A percentile compares a stretch with the other conserved stretches of the same genome.
These are phyloP conservation scores for Sonneratia caseolaris DNA, from an alignment of 345 rosid genomes.

Conservation along the genomic window DNA sequence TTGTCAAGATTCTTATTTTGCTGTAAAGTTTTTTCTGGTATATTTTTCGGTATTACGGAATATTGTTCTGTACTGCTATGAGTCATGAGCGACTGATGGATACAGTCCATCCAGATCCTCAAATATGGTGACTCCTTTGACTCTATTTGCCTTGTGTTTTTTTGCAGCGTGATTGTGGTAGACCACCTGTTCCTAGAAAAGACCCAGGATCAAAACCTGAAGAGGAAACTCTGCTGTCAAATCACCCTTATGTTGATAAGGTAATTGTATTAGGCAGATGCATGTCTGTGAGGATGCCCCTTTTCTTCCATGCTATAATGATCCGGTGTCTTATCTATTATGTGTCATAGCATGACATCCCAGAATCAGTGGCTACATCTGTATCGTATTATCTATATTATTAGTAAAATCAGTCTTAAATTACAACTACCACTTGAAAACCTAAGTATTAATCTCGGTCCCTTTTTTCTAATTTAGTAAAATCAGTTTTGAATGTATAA, in stretches of 20 bases:
- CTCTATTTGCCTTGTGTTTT: slow-evolving; percentile 3
- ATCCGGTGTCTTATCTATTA: neutral
- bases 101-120: too few species aligned
- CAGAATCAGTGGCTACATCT: too few species aligned
- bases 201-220: slow-evolving; percentile 68
- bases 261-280: slow-evolving; percentile 20
- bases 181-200: slow-evolving; percentile 83
- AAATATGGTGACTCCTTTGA: neutral
- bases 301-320: neutral
- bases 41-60: neutral
- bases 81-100: neutral
- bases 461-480: too few species aligned
- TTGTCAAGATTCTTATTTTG: neutral
- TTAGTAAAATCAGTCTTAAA: too few species aligned
- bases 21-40: neutral
- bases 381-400: too few species aligned
- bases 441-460: too few species aligned
- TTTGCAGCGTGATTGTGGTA: slow-evolving; percentile 78
- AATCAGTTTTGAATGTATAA: too few species aligned
- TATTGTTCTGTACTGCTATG: neutral
- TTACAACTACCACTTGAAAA: too few species aligned
- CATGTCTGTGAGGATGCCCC: neutral
- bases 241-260: slow-evolving; percentile 92
- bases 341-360: neutral
- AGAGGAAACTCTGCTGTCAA: slow-evolving; percentile 71